Evolutionary conservation across 1,284 basidiomycete genomes (phyloP).

Genomic region (Meira miltonrushii): DNA sequence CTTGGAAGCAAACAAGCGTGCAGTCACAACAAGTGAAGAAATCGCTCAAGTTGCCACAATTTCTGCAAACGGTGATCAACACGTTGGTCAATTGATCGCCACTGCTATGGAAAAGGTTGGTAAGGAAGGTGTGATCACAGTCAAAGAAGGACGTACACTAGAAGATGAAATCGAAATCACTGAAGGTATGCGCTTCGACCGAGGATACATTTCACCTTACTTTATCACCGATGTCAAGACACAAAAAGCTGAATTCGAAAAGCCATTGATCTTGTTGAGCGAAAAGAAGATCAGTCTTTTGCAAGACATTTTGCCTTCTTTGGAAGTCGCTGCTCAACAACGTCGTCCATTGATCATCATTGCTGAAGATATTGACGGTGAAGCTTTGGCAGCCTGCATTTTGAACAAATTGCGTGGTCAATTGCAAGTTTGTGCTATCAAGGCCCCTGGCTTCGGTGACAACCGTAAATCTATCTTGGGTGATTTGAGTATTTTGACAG

Average conservation of each 20-base stretch:
- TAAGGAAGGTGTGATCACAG: constrained; percentile 99
- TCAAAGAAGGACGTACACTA: constrained; percentile 95
- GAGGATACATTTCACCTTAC: constrained; percentile 96
- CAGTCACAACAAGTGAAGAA: constrained; percentile 92
- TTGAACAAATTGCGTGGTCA: constrained; percentile 98
- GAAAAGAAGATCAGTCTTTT: constrained; percentile 97
- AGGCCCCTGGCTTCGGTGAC: constrained; percentile 97
- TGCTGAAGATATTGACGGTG: constrained; percentile 94
- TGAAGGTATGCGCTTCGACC: constrained; percentile 99
- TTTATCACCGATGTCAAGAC: constrained; percentile 98
- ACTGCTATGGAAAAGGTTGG: constrained; percentile 99
- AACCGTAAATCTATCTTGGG: constrained; percentile 97
- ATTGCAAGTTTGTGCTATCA: constrained; percentile 84
- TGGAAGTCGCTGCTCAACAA: constrained; percentile 84
- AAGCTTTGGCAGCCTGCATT: constrained; percentile 93
- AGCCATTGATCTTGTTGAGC: constrained; percentile 83
- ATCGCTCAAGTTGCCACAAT: constrained; percentile 98
- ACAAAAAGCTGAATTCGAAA: constrained; percentile 95
- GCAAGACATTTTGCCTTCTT: constrained; percentile 89
- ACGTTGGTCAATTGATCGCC: constrained; percentile 93
- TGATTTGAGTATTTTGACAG: constrained; percentile 92
- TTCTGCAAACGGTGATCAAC: constrained; percentile 91
- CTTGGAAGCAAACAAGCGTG: constrained; percentile 82
- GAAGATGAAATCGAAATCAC: constrained; percentile 98
- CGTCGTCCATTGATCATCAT: constrained; percentile 91